Evolutionary conservation across 1,139 yeast species (phyloP).

Genomic region (Pneumocystis oryctolagi): DNA sequence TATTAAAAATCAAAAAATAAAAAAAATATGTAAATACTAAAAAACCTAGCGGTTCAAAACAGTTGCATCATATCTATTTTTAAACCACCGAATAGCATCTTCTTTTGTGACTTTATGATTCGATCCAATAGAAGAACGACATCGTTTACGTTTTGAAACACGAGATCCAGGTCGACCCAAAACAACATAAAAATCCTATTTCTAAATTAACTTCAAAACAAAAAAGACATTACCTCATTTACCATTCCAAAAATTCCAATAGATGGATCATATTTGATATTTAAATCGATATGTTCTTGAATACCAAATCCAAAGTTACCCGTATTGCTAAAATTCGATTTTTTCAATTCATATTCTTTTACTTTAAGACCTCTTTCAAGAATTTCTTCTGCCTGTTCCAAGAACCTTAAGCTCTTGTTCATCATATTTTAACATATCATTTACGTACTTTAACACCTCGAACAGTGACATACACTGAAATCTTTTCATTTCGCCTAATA

Average conservation of each 20-base stretch:
- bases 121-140: constrained; percentile 79
- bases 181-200: constrained; percentile 76
- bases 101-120: constrained; percentile 83
- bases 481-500: constrained; percentile 99
- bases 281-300: constrained; percentile 98
- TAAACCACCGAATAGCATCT: constrained; percentile 97
- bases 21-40: background rate
- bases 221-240: background rate
- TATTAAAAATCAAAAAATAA: background rate
- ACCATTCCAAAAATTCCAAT: constrained; percentile 99
- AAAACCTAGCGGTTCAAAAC: constrained; percentile 58
- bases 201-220: background rate
- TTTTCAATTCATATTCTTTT: constrained; percentile 94
- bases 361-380: constrained; percentile 99
- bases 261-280: constrained; percentile 99
- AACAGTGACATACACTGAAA: constrained; percentile 97
- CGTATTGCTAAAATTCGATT: constrained; percentile 90
- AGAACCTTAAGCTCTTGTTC: background rate
- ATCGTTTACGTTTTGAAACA: constrained; percentile 98
- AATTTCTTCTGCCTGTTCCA: constrained; percentile 80
- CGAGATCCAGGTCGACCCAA: constrained; percentile 99
- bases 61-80: constrained; percentile 98
- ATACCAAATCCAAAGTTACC: constrained; percentile 99
- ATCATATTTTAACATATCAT: constrained; percentile 5
- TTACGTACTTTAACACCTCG: constrained; percentile 67